phyloP scores from a whole-genome alignment of 139 green algal species.

The Chlamydomonas incerta region DNA sequence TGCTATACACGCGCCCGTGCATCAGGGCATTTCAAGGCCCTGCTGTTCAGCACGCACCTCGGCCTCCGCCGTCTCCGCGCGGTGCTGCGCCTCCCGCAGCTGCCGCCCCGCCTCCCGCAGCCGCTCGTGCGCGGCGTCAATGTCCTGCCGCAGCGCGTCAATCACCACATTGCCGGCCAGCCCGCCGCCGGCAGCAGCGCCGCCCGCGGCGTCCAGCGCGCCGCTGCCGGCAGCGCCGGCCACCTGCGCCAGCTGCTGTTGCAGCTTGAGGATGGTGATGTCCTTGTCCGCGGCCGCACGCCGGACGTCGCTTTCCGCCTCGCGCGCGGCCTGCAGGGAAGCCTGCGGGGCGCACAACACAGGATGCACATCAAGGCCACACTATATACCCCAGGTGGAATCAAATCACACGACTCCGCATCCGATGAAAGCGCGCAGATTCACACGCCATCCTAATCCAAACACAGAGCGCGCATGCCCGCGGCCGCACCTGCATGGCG shows the following conservation, averaged over 20 bases:
- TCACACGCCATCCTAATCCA: too few species aligned
- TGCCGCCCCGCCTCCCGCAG: slow-evolving; percentile 27
- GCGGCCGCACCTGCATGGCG: not conserved
- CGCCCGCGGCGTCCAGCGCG: not conserved
- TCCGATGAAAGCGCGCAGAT: too few species aligned
- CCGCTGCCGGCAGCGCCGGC: not conserved
- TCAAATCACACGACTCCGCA: too few species aligned
- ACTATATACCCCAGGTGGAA: too few species aligned
- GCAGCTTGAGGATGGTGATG: slow-evolving; percentile 21
- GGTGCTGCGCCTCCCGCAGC: slow-evolving; percentile 24
- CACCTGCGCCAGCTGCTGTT: slow-evolving; percentile 26
- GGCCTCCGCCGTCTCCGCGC: slow-evolving; percentile 21
- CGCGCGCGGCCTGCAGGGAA: not conserved
- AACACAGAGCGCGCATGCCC: too few species aligned
- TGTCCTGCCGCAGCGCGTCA: slow-evolving; percentile 30
- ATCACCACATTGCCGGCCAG: slow-evolving; percentile 24
- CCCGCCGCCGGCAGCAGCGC: not conserved
- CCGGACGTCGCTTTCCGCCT: slow-evolving; percentile 13
- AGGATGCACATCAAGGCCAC: too few species aligned
- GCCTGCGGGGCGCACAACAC: not conserved
- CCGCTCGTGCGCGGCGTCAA: slow-evolving; percentile 42
- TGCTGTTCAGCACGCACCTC: slow-evolving; percentile 41
- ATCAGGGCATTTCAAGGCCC: too few species aligned
- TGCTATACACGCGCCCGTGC: too few species aligned
- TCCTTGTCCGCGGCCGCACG: slow-evolving; percentile 14